Conservation (phyloP, 2,329 filamentous ascomycete species). For the Microsporum audouinii region DNA sequence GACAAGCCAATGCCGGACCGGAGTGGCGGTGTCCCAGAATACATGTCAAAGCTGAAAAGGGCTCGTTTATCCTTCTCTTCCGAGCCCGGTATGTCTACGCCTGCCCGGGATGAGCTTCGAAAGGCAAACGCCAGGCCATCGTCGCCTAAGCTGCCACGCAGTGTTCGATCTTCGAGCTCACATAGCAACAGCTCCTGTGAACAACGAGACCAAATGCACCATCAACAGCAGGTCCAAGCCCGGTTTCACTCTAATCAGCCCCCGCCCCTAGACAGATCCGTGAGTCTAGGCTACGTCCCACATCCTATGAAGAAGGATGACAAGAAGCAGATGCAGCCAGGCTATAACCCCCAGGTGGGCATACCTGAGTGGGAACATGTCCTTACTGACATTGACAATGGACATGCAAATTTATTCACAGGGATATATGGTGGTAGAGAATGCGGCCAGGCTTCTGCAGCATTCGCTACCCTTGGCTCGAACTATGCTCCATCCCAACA, state of each 20-base stretch:
- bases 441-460: slow-evolving; percentile 20
- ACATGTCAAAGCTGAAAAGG: slow-evolving; percentile 23
- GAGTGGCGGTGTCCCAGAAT: slow-evolving; percentile 26
- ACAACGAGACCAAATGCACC: slow-evolving; percentile 4
- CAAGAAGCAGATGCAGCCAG: slow-evolving; percentile 24
- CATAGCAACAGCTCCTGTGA: slow-evolving; percentile 10
- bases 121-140: slow-evolving; percentile 1
- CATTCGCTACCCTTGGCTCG: slow-evolving; percentile 12
- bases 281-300: slow-evolving; percentile 48
- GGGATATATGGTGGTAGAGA: slow-evolving; percentile 38
- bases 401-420: slow-evolving; percentile 63
- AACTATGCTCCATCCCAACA: slow-evolving; percentile 6
- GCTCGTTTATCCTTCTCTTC: slow-evolving; percentile 23
- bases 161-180: slow-evolving; percentile 13
- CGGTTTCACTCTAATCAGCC: slow-evolving; percentile 17
- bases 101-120: slow-evolving; percentile 5
- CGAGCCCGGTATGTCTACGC: slow-evolving; percentile 15
- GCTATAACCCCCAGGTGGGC: slow-evolving; percentile 38
- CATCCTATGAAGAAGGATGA: slow-evolving; percentile 26
- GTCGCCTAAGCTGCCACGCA: slow-evolving; percentile 12
- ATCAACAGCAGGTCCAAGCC: background rate
- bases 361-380: slow-evolving; percentile 72
- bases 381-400: slow-evolving; percentile 66
- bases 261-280: background rate
- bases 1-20: slow-evolving; percentile 15